phyloP scores from a whole-genome alignment of 2,329 filamentous ascomycete genomes.

The Colletotrichum sp. region DNA sequence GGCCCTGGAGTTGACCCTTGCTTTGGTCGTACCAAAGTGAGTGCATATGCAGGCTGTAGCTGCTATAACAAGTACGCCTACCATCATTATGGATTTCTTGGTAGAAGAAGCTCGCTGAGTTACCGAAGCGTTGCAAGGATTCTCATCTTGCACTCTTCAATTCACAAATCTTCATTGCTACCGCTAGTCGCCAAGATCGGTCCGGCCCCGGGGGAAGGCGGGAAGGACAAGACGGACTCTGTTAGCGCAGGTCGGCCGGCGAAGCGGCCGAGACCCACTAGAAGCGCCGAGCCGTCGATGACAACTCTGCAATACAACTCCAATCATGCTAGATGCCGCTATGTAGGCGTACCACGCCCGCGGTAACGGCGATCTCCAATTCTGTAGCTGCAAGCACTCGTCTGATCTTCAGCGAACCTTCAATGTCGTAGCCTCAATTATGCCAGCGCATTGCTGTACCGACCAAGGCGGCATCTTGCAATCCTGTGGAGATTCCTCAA shows the following conservation, averaged over 20 bases:
- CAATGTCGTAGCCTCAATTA: not conserved
- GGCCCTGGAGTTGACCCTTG: not conserved
- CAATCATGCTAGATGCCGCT: not conserved
- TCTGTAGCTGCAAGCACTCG: not conserved
- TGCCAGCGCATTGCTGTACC: not conserved
- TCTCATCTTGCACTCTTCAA: not conserved
- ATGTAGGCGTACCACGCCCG: not conserved
- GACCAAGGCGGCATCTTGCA: not conserved
- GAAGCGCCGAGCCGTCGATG: not conserved
- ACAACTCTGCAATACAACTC: conserved; percentile 10
- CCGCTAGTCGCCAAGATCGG: not conserved
- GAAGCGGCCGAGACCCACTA: not conserved
- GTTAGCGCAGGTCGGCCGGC: not conserved
- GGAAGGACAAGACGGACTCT: not conserved
- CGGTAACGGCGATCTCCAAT: not conserved
- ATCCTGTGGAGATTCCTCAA: not conserved
- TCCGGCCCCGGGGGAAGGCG: not conserved
- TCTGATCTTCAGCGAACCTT: conserved; percentile 21
- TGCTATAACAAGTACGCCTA: not conserved
- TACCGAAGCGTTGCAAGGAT: not conserved
- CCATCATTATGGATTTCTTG: fast-evolving
- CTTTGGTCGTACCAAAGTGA: not conserved
- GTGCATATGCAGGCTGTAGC: not conserved
- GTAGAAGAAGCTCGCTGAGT: not conserved
- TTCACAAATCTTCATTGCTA: not conserved